Evolutionary conservation across 2,329 filamentous ascomycete genomes (phyloP).

Genomic region (Neodidymelliopsis sp.): DNA sequence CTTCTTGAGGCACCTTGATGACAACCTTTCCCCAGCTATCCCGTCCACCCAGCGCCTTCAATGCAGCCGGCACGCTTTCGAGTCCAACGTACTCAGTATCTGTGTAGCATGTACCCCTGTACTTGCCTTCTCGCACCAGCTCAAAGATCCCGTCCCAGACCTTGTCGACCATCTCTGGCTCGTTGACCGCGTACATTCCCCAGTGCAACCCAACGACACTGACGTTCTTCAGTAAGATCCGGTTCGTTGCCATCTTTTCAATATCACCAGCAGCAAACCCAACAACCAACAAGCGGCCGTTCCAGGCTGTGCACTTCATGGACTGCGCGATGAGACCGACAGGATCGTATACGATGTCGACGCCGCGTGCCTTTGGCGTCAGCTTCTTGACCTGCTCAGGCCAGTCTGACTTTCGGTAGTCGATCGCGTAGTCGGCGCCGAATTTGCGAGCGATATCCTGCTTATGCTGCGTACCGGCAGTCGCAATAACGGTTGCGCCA

Average conservation of each 20-base stretch:
- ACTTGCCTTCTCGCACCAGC: slow-evolving; percentile 78
- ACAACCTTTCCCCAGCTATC: slow-evolving; percentile 98
- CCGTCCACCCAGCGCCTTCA: slow-evolving; percentile 78
- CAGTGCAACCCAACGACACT: slow-evolving; percentile 89
- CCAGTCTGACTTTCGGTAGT: slow-evolving; percentile 74
- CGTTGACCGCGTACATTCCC: slow-evolving; percentile 80
- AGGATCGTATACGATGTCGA: slow-evolving; percentile 95
- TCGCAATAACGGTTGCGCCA: slow-evolving; percentile 92
- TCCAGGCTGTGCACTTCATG: slow-evolving; percentile 93
- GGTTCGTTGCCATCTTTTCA: slow-evolving; percentile 91
- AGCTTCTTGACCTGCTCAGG: slow-evolving; percentile 76
- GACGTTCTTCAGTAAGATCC: slow-evolving; percentile 93
- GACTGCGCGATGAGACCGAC: slow-evolving; percentile 88
- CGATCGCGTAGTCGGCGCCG: slow-evolving; percentile 83
- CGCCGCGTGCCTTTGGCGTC: slow-evolving; percentile 74
- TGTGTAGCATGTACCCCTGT: slow-evolving; percentile 81
- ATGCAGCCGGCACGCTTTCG: slow-evolving; percentile 77
- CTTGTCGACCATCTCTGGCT: slow-evolving; percentile 71
- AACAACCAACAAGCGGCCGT: slow-evolving; percentile 84
- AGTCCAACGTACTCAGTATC: slow-evolving; percentile 84
- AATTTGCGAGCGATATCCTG: slow-evolving; percentile 78
- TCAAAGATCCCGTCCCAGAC: slow-evolving; percentile 87
- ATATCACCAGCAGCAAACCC: slow-evolving; percentile 88
- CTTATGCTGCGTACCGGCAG: slow-evolving; percentile 82
- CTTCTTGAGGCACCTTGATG: slow-evolving; percentile 75